Conservation (phyloP, 257 asterid species). For the Solanum arcanum region DNA sequence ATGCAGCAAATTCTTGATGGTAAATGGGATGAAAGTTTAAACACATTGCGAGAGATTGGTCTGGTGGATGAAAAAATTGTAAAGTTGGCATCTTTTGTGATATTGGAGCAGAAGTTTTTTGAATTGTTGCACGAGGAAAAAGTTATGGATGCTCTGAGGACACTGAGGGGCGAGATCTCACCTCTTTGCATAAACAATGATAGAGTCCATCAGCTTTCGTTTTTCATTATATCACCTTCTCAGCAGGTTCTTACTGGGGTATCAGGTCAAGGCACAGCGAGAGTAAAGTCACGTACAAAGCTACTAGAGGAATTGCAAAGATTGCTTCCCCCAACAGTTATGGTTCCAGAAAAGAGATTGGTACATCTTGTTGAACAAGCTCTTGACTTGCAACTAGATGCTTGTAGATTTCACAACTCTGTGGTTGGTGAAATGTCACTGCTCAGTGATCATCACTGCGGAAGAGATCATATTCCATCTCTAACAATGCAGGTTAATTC, state of each 20-base stretch:
- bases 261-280: conserved; percentile 19
- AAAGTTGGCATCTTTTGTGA: conserved; percentile 55
- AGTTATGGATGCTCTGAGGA: conserved; percentile 63
- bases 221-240: conserved; percentile 37
- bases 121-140: conserved; percentile 52
- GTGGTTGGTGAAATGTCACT: conserved; percentile 51
- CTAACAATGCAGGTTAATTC: conserved; percentile 57
- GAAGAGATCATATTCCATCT: conserved; percentile 66
- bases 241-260: conserved; percentile 20
- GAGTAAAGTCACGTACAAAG: conserved; percentile 35
- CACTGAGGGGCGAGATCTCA: conserved; percentile 62
- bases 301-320: conserved; percentile 61
- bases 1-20: conserved; percentile 72
- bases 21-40: conserved; percentile 73
- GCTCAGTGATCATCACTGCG: conserved; percentile 68
- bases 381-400: conserved; percentile 57
- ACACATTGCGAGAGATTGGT: conserved; percentile 37
- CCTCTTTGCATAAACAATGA: conserved; percentile 40
- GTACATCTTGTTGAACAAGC: conserved; percentile 84
- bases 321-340: conserved; percentile 64
- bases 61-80: conserved; percentile 35
- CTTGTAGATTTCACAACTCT: conserved; percentile 74
- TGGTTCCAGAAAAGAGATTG: conserved; percentile 69
- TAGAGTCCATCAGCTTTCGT: conserved; percentile 58
- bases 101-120: conserved; percentile 76